Conservation (phyloP, 768 basidiomycete genomes). For the Hericium coralloides region DNA sequence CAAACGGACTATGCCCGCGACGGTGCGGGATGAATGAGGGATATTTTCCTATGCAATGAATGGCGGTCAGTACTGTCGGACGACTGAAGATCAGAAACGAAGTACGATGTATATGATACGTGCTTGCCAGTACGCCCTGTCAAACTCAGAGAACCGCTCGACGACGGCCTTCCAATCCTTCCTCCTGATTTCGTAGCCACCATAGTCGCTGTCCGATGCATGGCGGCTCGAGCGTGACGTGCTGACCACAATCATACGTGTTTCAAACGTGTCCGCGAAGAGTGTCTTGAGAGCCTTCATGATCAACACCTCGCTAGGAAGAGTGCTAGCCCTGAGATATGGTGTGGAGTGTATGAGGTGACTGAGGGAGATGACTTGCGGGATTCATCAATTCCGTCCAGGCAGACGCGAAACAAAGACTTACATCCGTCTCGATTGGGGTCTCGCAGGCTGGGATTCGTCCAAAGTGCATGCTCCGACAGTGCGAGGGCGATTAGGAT, state of each 20-base stretch:
- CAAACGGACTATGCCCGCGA: constrained; percentile 31
- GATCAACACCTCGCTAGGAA: constrained; percentile 35
- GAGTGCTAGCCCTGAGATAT: constrained; percentile 8
- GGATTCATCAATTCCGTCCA: constrained; percentile 11
- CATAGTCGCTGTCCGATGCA: constrained; percentile 20
- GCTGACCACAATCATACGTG: constrained; percentile 48
- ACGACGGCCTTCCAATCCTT: constrained; percentile 31
- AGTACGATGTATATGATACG: constrained; percentile 62
- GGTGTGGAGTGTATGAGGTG: constrained; percentile 38
- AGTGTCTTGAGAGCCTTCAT: constrained; percentile 53
- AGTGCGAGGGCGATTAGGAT: constrained; percentile 48
- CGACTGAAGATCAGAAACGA: constrained; percentile 3
- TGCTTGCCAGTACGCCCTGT: constrained; percentile 49
- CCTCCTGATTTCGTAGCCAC: constrained; percentile 60
- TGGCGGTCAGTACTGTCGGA: not conserved
- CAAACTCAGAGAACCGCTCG: constrained; percentile 18
- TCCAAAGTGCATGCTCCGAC: constrained; percentile 67
- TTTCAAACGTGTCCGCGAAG: constrained; percentile 39
- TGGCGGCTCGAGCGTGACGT: constrained; percentile 14
- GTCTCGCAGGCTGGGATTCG: constrained; percentile 46
- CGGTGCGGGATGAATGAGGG: constrained; percentile 42
- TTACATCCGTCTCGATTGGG: constrained; percentile 40
- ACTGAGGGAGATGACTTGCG: constrained; percentile 26
- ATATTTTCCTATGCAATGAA: constrained; percentile 54
- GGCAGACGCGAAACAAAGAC: constrained; percentile 17